These are phyloP conservation scores for Arthrobotrys conoides DNA, from an alignment of 2,329 filamentous ascomycete genomes.

Conservation along the genomic window DNA sequence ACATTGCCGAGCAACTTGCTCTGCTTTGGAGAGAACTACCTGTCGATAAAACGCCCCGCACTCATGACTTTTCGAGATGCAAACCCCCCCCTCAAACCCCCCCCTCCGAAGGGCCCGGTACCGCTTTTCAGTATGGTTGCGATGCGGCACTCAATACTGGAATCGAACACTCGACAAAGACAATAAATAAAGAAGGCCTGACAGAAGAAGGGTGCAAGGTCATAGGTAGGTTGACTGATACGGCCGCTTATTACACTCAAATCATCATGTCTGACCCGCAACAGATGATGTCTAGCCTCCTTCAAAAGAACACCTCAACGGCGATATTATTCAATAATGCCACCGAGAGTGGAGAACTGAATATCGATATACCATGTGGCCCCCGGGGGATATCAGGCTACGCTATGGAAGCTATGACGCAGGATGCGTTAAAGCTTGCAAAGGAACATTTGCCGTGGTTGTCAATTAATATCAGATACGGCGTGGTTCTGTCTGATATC, in stretches of 20 bases:
- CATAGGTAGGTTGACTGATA: conserved; percentile 3
- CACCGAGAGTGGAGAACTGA: background rate
- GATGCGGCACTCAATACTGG: conserved; percentile 19
- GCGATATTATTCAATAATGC: conserved; percentile 13
- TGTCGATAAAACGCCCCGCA: conserved; percentile 20
- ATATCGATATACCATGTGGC: background rate
- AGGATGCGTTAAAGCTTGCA: conserved; percentile 5
- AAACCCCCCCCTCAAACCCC: background rate
- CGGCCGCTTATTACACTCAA: background rate
- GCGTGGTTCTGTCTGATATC: background rate
- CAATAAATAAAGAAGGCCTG: conserved; percentile 14
- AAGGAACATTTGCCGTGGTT: conserved; percentile 22
- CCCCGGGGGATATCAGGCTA: background rate
- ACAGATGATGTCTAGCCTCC: background rate
- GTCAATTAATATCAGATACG: conserved; percentile 21
- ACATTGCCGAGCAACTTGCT: conserved; percentile 21
- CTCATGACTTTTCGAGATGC: conserved; percentile 28
- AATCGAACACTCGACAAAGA: background rate
- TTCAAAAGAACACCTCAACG: conserved; percentile 11
- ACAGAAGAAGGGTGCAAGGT: conserved; percentile 11
- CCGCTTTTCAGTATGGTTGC: conserved; percentile 11
- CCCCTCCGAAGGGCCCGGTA: background rate
- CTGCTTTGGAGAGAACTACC: conserved; percentile 13
- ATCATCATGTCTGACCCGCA: conserved; percentile 9
- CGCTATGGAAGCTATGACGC: conserved; percentile 12